Evolutionary conservation across 495 filamentous ascomycete genomes (phyloP).

Genomic region (Hyaloscypha bicolor): DNA sequence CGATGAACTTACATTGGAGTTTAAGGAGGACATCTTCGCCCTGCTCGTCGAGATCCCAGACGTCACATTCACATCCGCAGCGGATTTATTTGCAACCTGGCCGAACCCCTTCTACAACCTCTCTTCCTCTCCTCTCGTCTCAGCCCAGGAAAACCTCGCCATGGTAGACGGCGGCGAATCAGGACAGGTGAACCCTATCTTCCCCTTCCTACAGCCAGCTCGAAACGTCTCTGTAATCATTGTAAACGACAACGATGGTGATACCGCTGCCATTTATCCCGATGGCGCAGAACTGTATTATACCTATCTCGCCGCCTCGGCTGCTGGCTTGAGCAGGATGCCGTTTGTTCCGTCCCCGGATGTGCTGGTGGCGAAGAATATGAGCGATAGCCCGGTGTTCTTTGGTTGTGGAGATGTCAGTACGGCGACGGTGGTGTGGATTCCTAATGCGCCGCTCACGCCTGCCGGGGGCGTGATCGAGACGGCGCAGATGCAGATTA

Average conservation of each 20-base stretch:
- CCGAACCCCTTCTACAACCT: constrained; percentile 46
- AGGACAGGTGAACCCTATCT: constrained; percentile 46
- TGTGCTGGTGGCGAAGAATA: constrained; percentile 35
- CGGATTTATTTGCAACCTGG: constrained; percentile 39
- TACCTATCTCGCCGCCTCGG: constrained; percentile 38
- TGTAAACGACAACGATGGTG: constrained; percentile 47
- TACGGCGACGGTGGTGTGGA: constrained; percentile 40
- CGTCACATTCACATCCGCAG: not conserved
- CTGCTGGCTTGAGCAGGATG: constrained; percentile 36
- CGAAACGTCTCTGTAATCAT: constrained; percentile 44
- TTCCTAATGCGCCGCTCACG: constrained; percentile 42
- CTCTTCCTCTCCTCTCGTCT: constrained; percentile 30
- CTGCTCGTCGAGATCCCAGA: constrained; percentile 13
- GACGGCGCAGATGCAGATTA: constrained; percentile 33
- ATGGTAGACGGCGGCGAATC: constrained; percentile 47
- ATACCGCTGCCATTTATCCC: constrained; percentile 41
- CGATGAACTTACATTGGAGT: constrained; percentile 16
- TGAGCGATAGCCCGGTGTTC: constrained; percentile 43
- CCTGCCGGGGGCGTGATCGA: constrained; percentile 29
- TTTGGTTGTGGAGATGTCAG: constrained; percentile 43
- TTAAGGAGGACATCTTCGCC: constrained; percentile 23
- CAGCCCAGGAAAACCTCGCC: constrained; percentile 29
- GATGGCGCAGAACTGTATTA: constrained; percentile 41
- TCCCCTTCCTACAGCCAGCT: constrained; percentile 43
- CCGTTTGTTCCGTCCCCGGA: constrained; percentile 38